Conservation (phyloP, 2,329 filamentous ascomycete genomes). For the Thielaviopsis ethacetica region DNA sequence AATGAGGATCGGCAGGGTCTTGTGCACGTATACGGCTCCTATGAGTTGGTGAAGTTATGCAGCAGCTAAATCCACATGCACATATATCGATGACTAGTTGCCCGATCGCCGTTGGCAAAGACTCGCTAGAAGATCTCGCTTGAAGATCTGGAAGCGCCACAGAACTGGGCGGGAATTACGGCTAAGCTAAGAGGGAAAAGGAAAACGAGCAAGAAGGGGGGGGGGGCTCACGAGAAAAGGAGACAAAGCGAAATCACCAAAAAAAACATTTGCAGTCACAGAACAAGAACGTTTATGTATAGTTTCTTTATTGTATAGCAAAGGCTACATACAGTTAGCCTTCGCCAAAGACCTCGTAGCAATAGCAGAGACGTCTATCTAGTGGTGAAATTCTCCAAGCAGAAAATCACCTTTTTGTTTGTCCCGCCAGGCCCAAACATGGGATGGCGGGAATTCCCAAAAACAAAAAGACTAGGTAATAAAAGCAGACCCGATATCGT, state of each 20-base stretch:
- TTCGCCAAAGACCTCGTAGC: no score
- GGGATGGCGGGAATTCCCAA: neutral
- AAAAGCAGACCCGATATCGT: slow-evolving; percentile 7
- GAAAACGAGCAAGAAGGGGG: neutral
- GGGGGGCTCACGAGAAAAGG: neutral
- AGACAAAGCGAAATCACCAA: neutral
- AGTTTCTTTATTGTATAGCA: no score
- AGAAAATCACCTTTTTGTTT: neutral
- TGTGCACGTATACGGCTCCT: no score
- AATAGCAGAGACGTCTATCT: no score
- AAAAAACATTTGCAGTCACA: neutral
- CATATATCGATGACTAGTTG: no score
- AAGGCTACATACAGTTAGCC: no score
- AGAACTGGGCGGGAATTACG: neutral
- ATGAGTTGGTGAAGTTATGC: no score
- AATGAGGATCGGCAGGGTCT: no score
- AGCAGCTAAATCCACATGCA: no score
- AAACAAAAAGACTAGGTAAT: neutral
- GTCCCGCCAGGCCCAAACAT: no score
- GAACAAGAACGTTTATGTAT: no score
- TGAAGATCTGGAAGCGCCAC: neutral
- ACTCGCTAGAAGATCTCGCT: neutral
- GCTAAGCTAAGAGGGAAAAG: neutral
- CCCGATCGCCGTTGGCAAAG: no score
- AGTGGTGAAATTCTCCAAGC: neutral